Evolutionary conservation across 2,329 filamentous ascomycete species (phyloP), one percentile per base, ranked within the genome.

Genomic region (Alternaria arbusti): DNA sequence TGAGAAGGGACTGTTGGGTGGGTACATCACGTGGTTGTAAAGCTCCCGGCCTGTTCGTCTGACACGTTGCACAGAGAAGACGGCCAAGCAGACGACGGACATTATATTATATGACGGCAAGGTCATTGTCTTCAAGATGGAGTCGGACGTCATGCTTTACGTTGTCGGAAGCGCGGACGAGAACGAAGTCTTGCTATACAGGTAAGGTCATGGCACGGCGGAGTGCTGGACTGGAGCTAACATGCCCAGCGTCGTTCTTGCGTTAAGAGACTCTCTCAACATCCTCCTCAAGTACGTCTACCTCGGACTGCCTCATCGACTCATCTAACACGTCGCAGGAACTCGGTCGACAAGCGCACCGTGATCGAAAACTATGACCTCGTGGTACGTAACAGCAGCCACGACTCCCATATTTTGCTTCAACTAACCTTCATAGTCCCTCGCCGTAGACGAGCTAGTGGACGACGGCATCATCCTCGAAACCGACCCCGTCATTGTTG

Each of bases 331-430:
- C 26, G 11, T 22, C 7, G 9, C 54, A 97, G 93, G 82, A 95
- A 96, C 87, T 93, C 93, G 32, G 94, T 96, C 54, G 96, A 99
- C 85, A 97, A 97, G 87, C 91, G 96, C 71, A 98, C 96, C 61
- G 94, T 98, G 70, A 91, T 98, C 77, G 96, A 99, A 83, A 98
- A 98, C 87, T 99, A 98, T 85, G 96, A 98, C 82, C 88, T 98
- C 22, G 92, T 97, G 66, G 77, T 79, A 74, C 32, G 78, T 28
- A 22, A 20, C 20, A 23, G 28, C 1, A 36, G 49, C 3, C 13
- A 30, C 20, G 7, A 17, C 28, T 20, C 15, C 20, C 20, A 9
- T 71, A 43, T 15, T n/a, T 22, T 20, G 22, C 45, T 13, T 13
- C 51, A 17, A 97, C 74, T 77, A 96, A 86, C 94, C 96, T 80